These are phyloP conservation scores for Parasarocladium wereldwijsianum DNA, from an alignment of 2,329 filamentous ascomycete species.

Conservation along the genomic window DNA sequence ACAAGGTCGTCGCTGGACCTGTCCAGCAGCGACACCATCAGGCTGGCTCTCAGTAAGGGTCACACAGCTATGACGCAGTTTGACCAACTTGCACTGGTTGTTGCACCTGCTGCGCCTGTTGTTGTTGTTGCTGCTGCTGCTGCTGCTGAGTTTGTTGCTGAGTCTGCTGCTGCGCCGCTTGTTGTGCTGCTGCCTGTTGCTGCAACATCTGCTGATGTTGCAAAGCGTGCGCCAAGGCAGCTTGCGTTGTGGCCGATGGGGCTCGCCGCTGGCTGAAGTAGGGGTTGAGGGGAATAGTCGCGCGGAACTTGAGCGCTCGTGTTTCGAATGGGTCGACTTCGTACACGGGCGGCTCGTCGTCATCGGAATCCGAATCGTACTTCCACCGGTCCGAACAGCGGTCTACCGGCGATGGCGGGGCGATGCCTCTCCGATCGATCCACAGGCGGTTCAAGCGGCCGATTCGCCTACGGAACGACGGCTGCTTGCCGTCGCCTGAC, in stretches of 20 bases:
- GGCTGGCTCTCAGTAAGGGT: no score
- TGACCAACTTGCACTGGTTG: slow-evolving; percentile 1
- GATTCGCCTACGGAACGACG: slow-evolving; percentile 68
- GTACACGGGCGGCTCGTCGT: slow-evolving; percentile 63
- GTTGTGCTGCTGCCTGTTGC: slow-evolving; percentile 8
- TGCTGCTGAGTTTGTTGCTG: slow-evolving; percentile 14
- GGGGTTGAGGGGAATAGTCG: slow-evolving; percentile 37
- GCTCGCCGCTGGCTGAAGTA: slow-evolving; percentile 20
- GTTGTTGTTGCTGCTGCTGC: slow-evolving; percentile 13
- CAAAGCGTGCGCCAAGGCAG: background rate
- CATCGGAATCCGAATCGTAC: slow-evolving; percentile 77
- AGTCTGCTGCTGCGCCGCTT: slow-evolving; percentile 10
- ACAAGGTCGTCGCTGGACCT: no score
- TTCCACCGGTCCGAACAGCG: slow-evolving; percentile 57
- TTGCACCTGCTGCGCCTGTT: background rate
- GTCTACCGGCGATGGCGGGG: slow-evolving; percentile 25
- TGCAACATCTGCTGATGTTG: no score
- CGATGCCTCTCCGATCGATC: slow-evolving; percentile 68
- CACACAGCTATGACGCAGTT: background rate
- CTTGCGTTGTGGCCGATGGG: slow-evolving; percentile 3
- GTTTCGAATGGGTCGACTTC: slow-evolving; percentile 58
- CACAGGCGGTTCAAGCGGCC: slow-evolving; percentile 74
- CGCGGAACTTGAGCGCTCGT: slow-evolving; percentile 43
- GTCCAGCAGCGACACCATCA: no score
- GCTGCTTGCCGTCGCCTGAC: slow-evolving; percentile 27